Percentiles rank a stretch among this genome's conserved stretches.
Conservation (phyloP, 768 basidiomycete species). For the Phaffia tasmanica region DNA sequence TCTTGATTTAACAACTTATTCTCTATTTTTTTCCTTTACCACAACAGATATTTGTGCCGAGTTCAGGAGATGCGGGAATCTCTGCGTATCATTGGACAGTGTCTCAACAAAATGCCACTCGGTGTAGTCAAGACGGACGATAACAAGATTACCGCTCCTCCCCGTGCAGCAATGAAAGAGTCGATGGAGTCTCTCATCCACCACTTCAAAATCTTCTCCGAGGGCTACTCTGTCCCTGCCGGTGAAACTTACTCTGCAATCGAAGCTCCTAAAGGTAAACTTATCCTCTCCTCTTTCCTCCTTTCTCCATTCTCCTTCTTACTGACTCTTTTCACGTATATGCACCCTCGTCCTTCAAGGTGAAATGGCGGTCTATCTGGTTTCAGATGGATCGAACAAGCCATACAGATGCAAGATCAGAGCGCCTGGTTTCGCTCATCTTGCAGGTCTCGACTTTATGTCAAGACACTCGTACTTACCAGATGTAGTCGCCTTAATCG, state of each 20-base stretch:
- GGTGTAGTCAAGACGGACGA: constrained; percentile 92
- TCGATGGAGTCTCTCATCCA: constrained; percentile 96
- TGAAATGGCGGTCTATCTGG: too few relatives aligned
- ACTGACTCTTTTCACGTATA: background rate
- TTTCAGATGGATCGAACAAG: constrained; percentile 87
- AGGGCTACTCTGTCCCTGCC: constrained; percentile 84
- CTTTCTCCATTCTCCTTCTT: background rate
- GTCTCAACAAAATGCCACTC: constrained; percentile 90
- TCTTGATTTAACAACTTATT: too few relatives aligned
- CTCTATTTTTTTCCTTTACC: background rate
- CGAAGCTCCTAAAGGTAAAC: constrained; percentile 97
- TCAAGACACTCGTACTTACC: constrained; percentile 67
- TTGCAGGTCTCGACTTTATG: constrained; percentile 92
- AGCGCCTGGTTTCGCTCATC: constrained; percentile 89
- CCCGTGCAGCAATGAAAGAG: constrained; percentile 97
- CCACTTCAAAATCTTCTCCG: constrained; percentile 98
- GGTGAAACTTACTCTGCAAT: constrained; percentile 90
- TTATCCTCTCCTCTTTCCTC: constrained; percentile 67
- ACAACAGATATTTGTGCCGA: constrained; percentile 92
- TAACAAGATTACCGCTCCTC: constrained; percentile 92
- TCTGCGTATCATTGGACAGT: constrained; percentile 75
- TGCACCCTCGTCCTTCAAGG: background rate
- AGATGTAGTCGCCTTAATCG: constrained; percentile 92
- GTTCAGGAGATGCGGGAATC: constrained; percentile 98
- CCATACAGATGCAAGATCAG: constrained; percentile 96